Percentiles rank a stretch among this genome's conserved stretches.
Conservation (phyloP, 108 stramenopile species). For the Stephanodiscus triporus region DNA sequence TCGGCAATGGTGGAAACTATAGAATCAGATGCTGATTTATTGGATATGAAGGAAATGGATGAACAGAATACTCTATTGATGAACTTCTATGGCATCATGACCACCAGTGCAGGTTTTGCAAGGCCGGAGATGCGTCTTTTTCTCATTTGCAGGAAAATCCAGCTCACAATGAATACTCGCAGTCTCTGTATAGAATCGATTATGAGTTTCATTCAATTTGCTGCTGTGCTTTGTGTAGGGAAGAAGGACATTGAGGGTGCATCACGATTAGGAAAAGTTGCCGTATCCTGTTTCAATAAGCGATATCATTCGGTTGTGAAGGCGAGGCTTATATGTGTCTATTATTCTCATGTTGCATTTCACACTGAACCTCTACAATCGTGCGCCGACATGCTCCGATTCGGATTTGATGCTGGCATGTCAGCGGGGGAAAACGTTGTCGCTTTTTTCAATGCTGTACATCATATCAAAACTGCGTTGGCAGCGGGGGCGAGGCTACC, state of each 20-base stretch:
- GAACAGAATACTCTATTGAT: neutral
- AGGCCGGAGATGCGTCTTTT: conserved; percentile 19
- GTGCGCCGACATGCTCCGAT: conserved; percentile 24
- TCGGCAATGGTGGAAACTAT: conserved; percentile 4
- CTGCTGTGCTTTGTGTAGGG: conserved; percentile 6
- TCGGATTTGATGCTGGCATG: conserved; percentile 28
- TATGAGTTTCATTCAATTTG: conserved; percentile 18
- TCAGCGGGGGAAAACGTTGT: conserved; percentile 14
- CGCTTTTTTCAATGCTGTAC: conserved; percentile 18
- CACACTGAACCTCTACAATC: conserved; percentile 29
- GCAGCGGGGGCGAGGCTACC: conserved; percentile 25
- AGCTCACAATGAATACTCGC: conserved; percentile 26
- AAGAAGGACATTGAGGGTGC: neutral
- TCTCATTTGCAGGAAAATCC: conserved; percentile 22
- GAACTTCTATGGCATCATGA: conserved; percentile 26
- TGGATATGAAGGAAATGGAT: conserved; percentile 26
- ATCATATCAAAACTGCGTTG: conserved; percentile 7
- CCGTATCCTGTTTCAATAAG: conserved; percentile 15
- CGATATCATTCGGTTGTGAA: neutral
- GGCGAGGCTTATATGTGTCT: neutral
- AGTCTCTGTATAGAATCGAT: conserved; percentile 35
- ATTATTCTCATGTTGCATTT: conserved; percentile 20
- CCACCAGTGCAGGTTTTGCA: neutral
- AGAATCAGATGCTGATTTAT: conserved; percentile 16
- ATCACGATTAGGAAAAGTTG: conserved; percentile 25